Percentiles rank a stretch among this genome's conserved stretches.
Conservation (phyloP, 768 basidiomycete species). For the Termitomyces sp. region DNA sequence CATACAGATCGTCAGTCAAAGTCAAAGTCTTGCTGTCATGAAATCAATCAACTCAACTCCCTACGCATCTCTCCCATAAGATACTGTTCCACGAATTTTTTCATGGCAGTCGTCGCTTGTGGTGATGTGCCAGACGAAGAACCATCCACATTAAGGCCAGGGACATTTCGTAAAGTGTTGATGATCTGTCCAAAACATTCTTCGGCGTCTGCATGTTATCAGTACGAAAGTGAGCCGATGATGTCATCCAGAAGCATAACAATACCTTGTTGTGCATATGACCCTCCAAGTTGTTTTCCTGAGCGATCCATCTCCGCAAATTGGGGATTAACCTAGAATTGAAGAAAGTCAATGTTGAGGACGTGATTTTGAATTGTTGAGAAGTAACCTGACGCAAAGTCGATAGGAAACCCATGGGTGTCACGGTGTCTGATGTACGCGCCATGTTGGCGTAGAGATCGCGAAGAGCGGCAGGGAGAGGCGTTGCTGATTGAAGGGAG, state of each 20-base stretch:
- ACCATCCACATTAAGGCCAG: slow-evolving; percentile 28
- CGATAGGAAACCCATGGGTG: slow-evolving; percentile 63
- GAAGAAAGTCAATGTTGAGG: background rate
- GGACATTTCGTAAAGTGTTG: slow-evolving; percentile 65
- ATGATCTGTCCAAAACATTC: slow-evolving; percentile 82
- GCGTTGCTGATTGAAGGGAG: slow-evolving; percentile 31
- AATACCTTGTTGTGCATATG: slow-evolving; percentile 76
- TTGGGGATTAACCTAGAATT: slow-evolving; percentile 66
- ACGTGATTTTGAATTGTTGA: background rate
- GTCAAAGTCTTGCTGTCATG: background rate
- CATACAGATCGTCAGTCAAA: background rate
- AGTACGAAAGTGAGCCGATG: background rate
- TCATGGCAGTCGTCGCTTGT: slow-evolving; percentile 24
- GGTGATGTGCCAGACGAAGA: slow-evolving; percentile 13
- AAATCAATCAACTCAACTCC: slow-evolving; percentile 34
- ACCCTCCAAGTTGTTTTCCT: slow-evolving; percentile 28
- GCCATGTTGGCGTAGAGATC: slow-evolving; percentile 71
- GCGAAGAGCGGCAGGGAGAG: slow-evolving; percentile 48
- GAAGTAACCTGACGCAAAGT: slow-evolving; percentile 50
- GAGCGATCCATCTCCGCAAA: slow-evolving; percentile 69
- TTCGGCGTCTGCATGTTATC: slow-evolving; percentile 67
- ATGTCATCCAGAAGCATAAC: slow-evolving; percentile 20
- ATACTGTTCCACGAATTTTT: slow-evolving; percentile 74
- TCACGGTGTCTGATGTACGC: slow-evolving; percentile 68
- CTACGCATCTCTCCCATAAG: slow-evolving; percentile 74